Conservation (phyloP, 2,329 filamentous ascomycete genomes). For the Tothia fuscella region DNA sequence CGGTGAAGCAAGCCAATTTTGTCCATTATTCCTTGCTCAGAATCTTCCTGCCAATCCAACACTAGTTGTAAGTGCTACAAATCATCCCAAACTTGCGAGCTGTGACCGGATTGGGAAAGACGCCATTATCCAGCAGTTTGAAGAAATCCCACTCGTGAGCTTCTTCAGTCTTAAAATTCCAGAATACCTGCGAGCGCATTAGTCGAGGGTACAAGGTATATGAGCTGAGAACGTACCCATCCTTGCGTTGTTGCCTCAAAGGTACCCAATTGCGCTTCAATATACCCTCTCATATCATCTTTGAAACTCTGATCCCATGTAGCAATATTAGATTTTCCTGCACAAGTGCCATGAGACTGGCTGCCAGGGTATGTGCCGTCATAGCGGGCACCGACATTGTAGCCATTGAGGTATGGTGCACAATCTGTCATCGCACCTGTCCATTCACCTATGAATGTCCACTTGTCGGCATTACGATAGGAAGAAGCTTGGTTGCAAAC, state of each 20-base stretch:
- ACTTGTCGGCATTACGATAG: constrained; percentile 47
- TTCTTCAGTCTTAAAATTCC: constrained; percentile 47
- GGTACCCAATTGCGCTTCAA: constrained; percentile 42
- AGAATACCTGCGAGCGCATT: too few species aligned
- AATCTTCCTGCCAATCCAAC: too few species aligned
- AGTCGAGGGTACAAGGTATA: too few species aligned
- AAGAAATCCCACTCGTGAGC: constrained; percentile 44
- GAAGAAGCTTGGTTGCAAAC: constrained; percentile 42
- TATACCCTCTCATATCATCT: constrained; percentile 37
- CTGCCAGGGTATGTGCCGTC: constrained; percentile 42
- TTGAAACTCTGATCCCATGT: constrained; percentile 35
- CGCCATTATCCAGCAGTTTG: constrained; percentile 34
- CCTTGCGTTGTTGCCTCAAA: constrained; percentile 41
- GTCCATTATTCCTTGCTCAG: too few species aligned
- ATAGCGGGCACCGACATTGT: constrained; percentile 47
- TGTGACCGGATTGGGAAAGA: constrained; percentile 37
- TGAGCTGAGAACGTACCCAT: too few species aligned
- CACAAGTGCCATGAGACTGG: constrained; percentile 42
- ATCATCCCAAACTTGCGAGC: background rate
- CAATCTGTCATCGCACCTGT: constrained; percentile 54
- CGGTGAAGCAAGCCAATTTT: too few species aligned
- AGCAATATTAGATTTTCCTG: constrained; percentile 35
- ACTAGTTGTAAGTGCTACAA: too few species aligned
- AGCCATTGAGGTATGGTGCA: constrained; percentile 41
- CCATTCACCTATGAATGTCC: constrained; percentile 59